A percentile compares a stretch with the other conserved stretches of the same genome.
Conservation (phyloP, 2,329 filamentous ascomycete species). For the Setomelanomma holmii region DNA sequence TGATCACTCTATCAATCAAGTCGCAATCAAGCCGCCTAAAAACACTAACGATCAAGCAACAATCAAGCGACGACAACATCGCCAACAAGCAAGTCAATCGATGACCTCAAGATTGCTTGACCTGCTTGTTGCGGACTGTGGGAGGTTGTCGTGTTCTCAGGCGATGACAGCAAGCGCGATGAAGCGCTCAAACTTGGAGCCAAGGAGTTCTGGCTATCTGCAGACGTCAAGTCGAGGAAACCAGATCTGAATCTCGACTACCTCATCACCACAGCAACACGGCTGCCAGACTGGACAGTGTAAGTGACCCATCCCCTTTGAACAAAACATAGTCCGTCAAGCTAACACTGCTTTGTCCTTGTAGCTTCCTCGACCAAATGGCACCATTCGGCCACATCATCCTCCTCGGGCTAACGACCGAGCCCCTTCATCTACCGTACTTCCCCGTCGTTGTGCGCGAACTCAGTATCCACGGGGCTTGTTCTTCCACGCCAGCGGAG, state of each 20-base stretch:
- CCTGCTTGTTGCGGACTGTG: too few relatives aligned
- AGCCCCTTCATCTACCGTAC: not conserved
- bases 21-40: too few relatives aligned
- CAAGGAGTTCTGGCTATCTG: constrained; percentile 55
- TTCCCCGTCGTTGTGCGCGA: not conserved
- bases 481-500: not conserved
- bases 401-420: not conserved
- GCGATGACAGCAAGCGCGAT: constrained; percentile 69
- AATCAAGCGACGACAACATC: too few relatives aligned
- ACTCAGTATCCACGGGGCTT: not conserved
- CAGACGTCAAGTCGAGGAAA: not conserved
- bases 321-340: too few relatives aligned
- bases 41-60: too few relatives aligned
- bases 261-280: not conserved
- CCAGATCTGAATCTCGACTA: not conserved
- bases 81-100: too few relatives aligned
- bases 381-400: not conserved
- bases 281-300: not conserved
- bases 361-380: not conserved
- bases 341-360: too few relatives aligned
- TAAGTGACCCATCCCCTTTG: not conserved
- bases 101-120: too few relatives aligned
- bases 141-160: constrained; percentile 71
- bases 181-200: constrained; percentile 70
- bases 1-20: too few relatives aligned